Evolutionary conservation across 306 rosid genomes (phyloP).

Genomic region (Vachellia pachyceras): DNA sequence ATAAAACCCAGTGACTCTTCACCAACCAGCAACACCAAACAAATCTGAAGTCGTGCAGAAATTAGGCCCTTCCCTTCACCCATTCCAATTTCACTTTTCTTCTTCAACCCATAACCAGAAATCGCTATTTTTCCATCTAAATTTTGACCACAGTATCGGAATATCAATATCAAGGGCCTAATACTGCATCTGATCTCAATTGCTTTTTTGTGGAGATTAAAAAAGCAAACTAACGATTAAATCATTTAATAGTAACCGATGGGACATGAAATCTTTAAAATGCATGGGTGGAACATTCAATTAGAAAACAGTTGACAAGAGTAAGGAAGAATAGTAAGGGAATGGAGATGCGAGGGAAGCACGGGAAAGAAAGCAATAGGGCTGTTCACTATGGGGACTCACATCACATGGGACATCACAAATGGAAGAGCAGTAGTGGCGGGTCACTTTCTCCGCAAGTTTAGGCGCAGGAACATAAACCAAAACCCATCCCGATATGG

Average conservation of each 20-base stretch:
- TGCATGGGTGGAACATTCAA: too few species aligned
- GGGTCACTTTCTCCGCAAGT: conserved; percentile 14
- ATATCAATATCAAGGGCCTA: too few species aligned
- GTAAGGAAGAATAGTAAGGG: too few species aligned
- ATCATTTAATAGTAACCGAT: too few species aligned
- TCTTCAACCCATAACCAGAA: background rate
- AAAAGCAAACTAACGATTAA: too few species aligned
- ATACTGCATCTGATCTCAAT: too few species aligned
- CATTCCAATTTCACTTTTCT: background rate
- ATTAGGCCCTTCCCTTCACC: background rate
- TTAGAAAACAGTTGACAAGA: too few species aligned
- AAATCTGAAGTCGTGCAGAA: background rate
- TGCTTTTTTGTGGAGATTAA: too few species aligned
- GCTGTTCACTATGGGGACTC: background rate
- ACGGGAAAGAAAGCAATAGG: too few species aligned
- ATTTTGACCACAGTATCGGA: background rate
- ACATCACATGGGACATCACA: background rate
- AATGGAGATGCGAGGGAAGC: too few species aligned
- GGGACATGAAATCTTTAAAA: too few species aligned
- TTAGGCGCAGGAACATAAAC: background rate
- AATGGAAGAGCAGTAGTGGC: background rate
- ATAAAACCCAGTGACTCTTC: background rate
- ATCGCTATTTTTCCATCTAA: background rate
- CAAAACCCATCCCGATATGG: background rate
- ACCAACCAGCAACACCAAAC: too few species aligned